Conservation (phyloP, 306 rosid species). For the Begonia peltatifolia region DNA sequence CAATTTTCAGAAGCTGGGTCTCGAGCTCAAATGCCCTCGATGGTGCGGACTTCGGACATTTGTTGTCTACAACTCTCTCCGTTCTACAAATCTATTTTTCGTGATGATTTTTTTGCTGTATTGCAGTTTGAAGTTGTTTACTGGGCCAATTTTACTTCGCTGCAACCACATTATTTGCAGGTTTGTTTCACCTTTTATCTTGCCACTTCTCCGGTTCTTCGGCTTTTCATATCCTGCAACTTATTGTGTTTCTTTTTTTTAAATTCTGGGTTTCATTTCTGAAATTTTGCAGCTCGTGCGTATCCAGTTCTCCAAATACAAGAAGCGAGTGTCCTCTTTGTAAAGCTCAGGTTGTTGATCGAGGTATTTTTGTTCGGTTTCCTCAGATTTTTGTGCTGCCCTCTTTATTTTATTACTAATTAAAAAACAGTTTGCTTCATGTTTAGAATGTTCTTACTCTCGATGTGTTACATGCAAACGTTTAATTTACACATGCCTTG, state of each 20-base stretch:
- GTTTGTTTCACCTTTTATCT: conserved; percentile 20
- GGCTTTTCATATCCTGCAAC: background rate
- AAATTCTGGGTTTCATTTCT: background rate
- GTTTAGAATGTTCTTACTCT: no score
- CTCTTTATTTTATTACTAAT: background rate
- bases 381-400: background rate
- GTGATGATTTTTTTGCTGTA: background rate
- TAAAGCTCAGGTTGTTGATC: conserved; percentile 21
- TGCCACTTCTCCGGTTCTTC: background rate
- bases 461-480: no score
- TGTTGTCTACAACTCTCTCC: background rate
- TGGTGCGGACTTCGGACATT: conserved; percentile 27
- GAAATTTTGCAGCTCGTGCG: conserved; percentile 35
- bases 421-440: no score
- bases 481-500: no score
- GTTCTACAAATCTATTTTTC: background rate
- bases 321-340: conserved; percentile 53
- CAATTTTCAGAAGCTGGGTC: conserved; percentile 64
- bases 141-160: conserved; percentile 52
- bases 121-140: conserved; percentile 51
- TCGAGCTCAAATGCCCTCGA: conserved; percentile 87
- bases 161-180: conserved; percentile 83
- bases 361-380: conserved; percentile 16
- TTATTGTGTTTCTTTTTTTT: background rate
- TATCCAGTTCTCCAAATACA: conserved; percentile 17